Base-by-base conservation (phyloP, 2,329 filamentous ascomycete species). In the Penicillium sp. region DNA sequence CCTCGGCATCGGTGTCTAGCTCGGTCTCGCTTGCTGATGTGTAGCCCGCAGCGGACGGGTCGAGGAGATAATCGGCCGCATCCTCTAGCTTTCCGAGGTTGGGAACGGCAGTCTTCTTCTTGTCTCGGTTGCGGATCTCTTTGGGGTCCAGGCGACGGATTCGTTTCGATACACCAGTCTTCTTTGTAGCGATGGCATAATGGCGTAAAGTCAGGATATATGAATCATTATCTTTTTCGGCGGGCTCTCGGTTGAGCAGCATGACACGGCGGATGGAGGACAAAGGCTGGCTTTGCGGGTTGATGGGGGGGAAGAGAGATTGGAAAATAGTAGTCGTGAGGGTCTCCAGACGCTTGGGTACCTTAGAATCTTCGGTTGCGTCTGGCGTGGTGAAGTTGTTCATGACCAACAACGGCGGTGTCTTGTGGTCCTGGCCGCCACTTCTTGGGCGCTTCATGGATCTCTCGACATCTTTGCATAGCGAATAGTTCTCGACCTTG, bases 311-410 rank as follows among this genome's bases (percentile, higher is more conserved):
- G 64, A 99, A 97, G 30, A 99, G 81, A 7, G 89, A 95, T 70
- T 96, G 92, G 73, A 97, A 99, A 64, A 96, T 84, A 38, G 90
- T 95, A 2, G 91, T 97, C 2, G 90, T 85, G 28, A 99, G 84
- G 19, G 87, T 86, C 73, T 99, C 93, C 64, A 99, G 87, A 61
- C 96, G 91, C 66, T 89, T 95, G 4, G 92, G 90, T n/a, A 95
- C 84, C 54, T 86, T 80, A 27, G 80, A 72, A 49, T 83, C 80
- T 52, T 75, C 68, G 48, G 73, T 67, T 41, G 72, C 69, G 54
- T 77, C 77, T 25, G 86, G 80, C 3, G 84, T 86, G 33, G 82
- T 81, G 71, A 99, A 95, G 71, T 95, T 96, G 75, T 99, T 99
- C 93, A 99, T 97, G 58, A 99, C 93, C 37, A 99, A 80, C 72